Evolutionary conservation across 208 protist species (phyloP).

Genomic region (Wallacemonas sp.): DNA sequence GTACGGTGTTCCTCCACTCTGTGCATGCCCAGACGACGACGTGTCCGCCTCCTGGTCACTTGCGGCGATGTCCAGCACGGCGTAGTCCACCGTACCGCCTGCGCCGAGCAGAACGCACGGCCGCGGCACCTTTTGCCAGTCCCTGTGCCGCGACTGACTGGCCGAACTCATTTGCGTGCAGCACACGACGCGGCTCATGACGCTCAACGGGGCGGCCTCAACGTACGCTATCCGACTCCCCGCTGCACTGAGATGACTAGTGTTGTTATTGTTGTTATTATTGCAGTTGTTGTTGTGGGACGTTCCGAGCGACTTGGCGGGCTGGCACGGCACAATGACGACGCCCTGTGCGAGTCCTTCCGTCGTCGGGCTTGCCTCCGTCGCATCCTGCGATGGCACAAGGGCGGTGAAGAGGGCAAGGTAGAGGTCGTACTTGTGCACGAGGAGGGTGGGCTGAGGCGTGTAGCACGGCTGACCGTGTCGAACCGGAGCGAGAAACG

Average conservation of each 20-base stretch:
- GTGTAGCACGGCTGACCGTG: constrained; percentile 39
- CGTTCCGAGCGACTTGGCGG: constrained; percentile 9
- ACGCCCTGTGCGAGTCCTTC: constrained; percentile 6
- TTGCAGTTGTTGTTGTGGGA: too few relatives aligned
- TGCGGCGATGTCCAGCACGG: constrained; percentile 28
- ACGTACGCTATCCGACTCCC: not conserved
- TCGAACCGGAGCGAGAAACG: constrained; percentile 28
- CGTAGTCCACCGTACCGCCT: constrained; percentile 65
- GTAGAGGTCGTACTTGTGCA: constrained; percentile 56
- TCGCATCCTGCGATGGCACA: constrained; percentile 4
- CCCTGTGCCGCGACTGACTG: constrained; percentile 25
- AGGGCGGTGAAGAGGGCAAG: constrained; percentile 56
- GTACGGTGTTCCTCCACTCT: not conserved
- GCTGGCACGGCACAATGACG: constrained; percentile 27
- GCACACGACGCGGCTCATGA: constrained; percentile 40
- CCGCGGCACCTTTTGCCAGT: not conserved
- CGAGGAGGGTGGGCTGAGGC: constrained; percentile 48
- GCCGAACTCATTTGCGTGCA: constrained; percentile 35
- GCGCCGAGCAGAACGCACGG: constrained; percentile 54
- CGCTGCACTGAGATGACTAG: too few relatives aligned
- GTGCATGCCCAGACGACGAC: not conserved
- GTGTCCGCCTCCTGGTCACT: not conserved
- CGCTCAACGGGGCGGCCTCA: constrained; percentile 33
- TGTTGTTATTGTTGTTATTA: too few relatives aligned
- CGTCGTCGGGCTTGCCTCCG: not conserved